A percentile compares a stretch with the other conserved stretches of the same genome.
phyloP scores from a whole-genome alignment of 2,329 filamentous ascomycete species.

The Sclerotinia subarctica region DNA sequence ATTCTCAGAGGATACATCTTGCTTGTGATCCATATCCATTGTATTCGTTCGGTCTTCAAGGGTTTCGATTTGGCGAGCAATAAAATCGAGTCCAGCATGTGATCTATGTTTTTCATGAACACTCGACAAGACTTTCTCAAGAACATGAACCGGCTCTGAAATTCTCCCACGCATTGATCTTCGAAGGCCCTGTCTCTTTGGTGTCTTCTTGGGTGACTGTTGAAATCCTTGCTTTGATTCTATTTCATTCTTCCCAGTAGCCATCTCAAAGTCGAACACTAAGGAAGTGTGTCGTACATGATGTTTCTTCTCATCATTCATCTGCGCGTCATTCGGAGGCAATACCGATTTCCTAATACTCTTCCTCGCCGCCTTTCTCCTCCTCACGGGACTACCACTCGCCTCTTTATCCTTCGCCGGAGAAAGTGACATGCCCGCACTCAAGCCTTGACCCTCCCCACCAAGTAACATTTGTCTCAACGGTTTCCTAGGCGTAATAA shows the following conservation, averaged over 20 bases:
- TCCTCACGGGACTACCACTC: slow-evolving; percentile 22
- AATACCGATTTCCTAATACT: slow-evolving; percentile 26
- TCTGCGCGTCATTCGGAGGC: not conserved
- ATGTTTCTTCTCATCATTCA: slow-evolving; percentile 11
- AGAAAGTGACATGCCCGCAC: not conserved
- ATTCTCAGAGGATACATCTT: not conserved
- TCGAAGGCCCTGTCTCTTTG: slow-evolving; percentile 15
- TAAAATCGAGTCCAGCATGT: not conserved
- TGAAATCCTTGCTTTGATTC: not conserved
- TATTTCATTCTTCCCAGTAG: not conserved
- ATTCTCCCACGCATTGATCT: slow-evolving; percentile 15
- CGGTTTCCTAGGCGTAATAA: slow-evolving; percentile 37
- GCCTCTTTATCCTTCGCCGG: not conserved
- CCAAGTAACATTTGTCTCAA: slow-evolving; percentile 25
- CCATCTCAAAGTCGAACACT: slow-evolving; percentile 9
- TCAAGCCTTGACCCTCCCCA: slow-evolving; percentile 1
- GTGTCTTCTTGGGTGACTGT: not conserved
- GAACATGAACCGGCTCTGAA: not conserved
- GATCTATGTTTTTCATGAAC: not conserved
- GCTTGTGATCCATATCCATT: not conserved
- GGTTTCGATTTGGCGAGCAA: not conserved
- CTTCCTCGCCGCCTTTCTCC: slow-evolving; percentile 30
- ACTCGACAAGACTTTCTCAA: not conserved
- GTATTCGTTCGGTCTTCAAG: no score
- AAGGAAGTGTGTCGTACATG: slow-evolving; percentile 1